A percentile compares a stretch with the other conserved stretches of the same genome.
Conservation (phyloP, 164 flowering plant species). For the Berberis thunbergii region DNA sequence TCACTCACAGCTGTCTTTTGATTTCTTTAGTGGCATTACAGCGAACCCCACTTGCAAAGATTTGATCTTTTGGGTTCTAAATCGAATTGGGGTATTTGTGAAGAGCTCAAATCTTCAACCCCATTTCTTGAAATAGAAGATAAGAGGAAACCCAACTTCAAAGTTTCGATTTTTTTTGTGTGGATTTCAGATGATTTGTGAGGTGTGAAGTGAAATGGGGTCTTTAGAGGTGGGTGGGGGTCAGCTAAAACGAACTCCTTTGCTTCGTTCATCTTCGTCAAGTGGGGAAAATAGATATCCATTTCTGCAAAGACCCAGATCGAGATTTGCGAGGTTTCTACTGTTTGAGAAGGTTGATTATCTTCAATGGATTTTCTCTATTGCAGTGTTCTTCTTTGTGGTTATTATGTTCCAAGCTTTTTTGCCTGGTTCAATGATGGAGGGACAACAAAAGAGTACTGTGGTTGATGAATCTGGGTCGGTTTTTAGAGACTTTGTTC, state of each 20-base stretch:
- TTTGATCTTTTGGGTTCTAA: too few relatives aligned
- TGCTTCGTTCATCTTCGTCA: conserved; percentile 32
- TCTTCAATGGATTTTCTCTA: conserved; percentile 64
- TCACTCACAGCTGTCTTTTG: too few relatives aligned
- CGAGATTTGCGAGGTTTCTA: conserved; percentile 65
- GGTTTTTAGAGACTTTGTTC: conserved; percentile 20
- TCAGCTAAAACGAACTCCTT: conserved; percentile 45
- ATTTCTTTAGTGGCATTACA: too few relatives aligned
- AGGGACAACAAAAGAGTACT: conserved; percentile 24
- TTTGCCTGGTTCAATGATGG: conserved; percentile 59
- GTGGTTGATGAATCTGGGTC: background rate
- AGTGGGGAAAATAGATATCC: conserved; percentile 28
- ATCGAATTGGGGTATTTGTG: too few relatives aligned
- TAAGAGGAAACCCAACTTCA: too few relatives aligned
- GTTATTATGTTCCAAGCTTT: conserved; percentile 56
- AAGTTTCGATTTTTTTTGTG: too few relatives aligned
- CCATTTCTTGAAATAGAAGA: too few relatives aligned
- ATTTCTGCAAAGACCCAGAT: conserved; percentile 54
- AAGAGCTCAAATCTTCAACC: too few relatives aligned
- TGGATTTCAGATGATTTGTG: background rate
- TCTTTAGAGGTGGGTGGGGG: conserved; percentile 46
- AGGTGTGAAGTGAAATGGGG: conserved; percentile 45
- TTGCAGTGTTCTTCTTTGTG: conserved; percentile 59
- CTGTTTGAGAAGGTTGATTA: conserved; percentile 65
- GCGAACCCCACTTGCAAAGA: too few relatives aligned